Evolutionary conservation across 2,329 filamentous ascomycete genomes (phyloP).

Genomic region (Ophiostoma ulmi): DNA sequence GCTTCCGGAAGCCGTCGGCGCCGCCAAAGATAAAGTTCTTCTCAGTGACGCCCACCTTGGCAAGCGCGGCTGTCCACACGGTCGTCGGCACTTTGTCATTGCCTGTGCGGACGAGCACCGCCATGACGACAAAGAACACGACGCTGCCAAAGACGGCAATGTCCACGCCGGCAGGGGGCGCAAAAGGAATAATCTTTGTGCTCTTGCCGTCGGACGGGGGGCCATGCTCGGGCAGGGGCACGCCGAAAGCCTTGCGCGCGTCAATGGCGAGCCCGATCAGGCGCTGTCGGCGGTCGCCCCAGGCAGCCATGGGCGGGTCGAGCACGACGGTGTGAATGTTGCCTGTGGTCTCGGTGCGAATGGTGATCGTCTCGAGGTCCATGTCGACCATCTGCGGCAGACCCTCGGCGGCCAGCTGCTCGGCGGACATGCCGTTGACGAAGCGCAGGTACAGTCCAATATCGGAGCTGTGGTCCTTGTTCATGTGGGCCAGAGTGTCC

Average conservation of each 20-base stretch:
- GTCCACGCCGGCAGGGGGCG: conserved; percentile 42
- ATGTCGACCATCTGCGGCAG: conserved; percentile 60
- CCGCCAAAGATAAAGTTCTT: conserved; percentile 18
- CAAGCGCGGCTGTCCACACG: conserved; percentile 37
- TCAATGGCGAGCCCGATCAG: conserved; percentile 65
- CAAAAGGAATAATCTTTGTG: conserved; percentile 34
- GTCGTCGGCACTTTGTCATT: conserved; percentile 50
- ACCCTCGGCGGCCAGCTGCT: conserved; percentile 28
- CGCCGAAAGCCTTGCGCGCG: conserved; percentile 54
- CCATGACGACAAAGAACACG: conserved; percentile 49
- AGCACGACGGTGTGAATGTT: conserved; percentile 54
- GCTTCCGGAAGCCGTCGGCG: conserved; percentile 50
- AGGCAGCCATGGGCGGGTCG: conserved; percentile 62
- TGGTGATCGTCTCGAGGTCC: conserved; percentile 55
- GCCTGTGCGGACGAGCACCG: conserved; percentile 41
- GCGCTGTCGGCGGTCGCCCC: conserved; percentile 62
- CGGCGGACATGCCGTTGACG: conserved; percentile 53
- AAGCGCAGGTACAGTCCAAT: conserved; percentile 73
- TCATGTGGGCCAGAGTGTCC: conserved; percentile 73
- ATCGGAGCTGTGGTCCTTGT: conserved; percentile 70
- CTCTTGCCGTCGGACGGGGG: conserved; percentile 34
- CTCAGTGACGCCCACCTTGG: conserved; percentile 3
- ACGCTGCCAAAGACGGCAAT: conserved; percentile 48
- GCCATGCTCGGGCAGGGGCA: conserved; percentile 44
- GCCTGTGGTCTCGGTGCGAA: conserved; percentile 47